Percentiles rank a stretch among this genome's conserved stretches.
phyloP scores from a whole-genome alignment of 257 asterid species.

The Fraxinus excelsior region DNA sequence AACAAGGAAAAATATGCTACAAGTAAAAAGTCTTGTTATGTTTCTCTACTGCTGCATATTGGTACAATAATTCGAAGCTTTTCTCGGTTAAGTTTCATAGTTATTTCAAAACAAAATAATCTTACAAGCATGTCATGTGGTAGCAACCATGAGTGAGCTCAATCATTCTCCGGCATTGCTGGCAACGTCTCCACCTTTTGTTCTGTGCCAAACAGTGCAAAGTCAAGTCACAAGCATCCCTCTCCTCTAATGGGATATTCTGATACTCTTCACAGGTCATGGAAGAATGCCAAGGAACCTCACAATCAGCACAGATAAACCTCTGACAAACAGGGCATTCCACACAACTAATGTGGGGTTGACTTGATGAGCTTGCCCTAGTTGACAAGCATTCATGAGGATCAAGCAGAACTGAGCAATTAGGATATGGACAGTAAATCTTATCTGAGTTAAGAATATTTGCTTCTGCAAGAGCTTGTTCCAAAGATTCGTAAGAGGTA shows the following conservation, averaged over 20 bases:
- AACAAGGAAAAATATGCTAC: too few species aligned
- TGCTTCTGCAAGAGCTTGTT: constrained; percentile 60
- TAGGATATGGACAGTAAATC: constrained; percentile 66
- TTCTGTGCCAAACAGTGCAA: constrained; percentile 35
- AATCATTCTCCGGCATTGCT: constrained; percentile 64
- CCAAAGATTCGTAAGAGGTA: constrained; percentile 58
- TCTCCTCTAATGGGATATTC: constrained; percentile 60
- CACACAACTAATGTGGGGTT: constrained; percentile 50
- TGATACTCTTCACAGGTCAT: constrained; percentile 81
- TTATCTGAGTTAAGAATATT: constrained; percentile 34
- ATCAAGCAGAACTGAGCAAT: constrained; percentile 77
- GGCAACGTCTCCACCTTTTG: constrained; percentile 74
- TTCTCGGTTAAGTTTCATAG: not conserved
- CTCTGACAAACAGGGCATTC: constrained; percentile 82
- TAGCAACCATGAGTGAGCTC: constrained; percentile 74
- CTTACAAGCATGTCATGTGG: constrained; percentile 86
- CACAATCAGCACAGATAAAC: constrained; percentile 72
- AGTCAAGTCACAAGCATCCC: constrained; percentile 51
- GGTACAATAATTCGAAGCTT: constrained; percentile 3
- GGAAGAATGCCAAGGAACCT: constrained; percentile 86
- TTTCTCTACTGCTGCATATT: too few species aligned
- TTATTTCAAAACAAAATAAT: constrained; percentile 9
- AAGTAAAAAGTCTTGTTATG: too few species aligned
- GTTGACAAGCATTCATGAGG: constrained; percentile 58
- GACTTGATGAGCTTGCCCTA: constrained; percentile 57